Conservation (phyloP, 2,329 filamentous ascomycete genomes). For the Parascedosporium putredinis region DNA sequence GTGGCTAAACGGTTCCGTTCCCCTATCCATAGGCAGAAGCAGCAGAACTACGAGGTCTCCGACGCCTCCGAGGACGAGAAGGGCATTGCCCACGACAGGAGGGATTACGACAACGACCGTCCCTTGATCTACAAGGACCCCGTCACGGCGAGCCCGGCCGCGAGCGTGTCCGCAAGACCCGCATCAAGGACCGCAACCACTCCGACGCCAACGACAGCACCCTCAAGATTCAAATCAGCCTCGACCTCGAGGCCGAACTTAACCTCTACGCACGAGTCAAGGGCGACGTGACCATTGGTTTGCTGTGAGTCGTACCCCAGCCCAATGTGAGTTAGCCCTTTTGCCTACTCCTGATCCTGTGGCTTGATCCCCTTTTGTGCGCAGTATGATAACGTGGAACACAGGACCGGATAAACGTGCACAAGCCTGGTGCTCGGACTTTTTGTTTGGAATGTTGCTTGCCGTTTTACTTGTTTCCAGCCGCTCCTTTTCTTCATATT, state of each 20-base stretch:
- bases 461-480: too few species aligned
- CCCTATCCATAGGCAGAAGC: not conserved
- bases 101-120: not conserved
- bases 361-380: too few species aligned
- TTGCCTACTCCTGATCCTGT: not conserved
- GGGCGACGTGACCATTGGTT: conserved; percentile 49
- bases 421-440: too few species aligned
- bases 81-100: not conserved
- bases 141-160: conserved; percentile 58
- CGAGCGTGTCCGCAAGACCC: not conserved
- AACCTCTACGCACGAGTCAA: conserved; percentile 49
- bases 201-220: conserved; percentile 5
- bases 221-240: conserved; percentile 50
- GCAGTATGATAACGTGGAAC: too few species aligned
- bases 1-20: not conserved
- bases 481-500: too few species aligned
- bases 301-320: conserved; percentile 30
- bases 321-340: not conserved
- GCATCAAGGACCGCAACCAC: conserved; percentile 6
- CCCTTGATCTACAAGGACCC: conserved; percentile 87
- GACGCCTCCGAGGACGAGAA: not conserved
- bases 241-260: conserved; percentile 52
- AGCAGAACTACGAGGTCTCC: not conserved
- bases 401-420: too few species aligned
- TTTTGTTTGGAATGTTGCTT: too few species aligned